Evolutionary conservation across 2,329 filamentous ascomycete genomes (phyloP).

Genomic region (Pseudogymnoascus sp.): DNA sequence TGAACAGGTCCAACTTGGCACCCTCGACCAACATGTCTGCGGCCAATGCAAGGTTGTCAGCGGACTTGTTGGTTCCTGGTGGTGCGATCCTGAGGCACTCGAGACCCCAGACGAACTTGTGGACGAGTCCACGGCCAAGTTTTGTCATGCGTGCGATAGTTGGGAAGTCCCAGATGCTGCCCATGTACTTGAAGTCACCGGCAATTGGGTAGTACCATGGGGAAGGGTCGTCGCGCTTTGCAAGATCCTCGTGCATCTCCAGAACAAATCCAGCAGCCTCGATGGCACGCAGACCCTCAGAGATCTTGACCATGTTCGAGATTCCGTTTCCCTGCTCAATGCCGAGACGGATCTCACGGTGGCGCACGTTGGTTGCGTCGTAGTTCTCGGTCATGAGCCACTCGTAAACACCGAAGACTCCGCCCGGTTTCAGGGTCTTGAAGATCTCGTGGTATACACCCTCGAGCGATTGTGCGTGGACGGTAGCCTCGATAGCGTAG

Average conservation of each 20-base stretch:
- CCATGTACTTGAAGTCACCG: constrained; percentile 77
- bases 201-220: constrained; percentile 95
- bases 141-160: constrained; percentile 87
- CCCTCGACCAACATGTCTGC: constrained; percentile 83
- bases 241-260: constrained; percentile 78
- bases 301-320: constrained; percentile 89
- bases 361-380: constrained; percentile 78
- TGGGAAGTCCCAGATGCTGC: constrained; percentile 69
- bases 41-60: constrained; percentile 74
- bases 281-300: constrained; percentile 75
- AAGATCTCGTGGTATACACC: constrained; percentile 93
- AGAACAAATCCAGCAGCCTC: constrained; percentile 81
- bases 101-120: constrained; percentile 68
- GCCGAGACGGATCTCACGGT: constrained; percentile 83
- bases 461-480: constrained; percentile 83
- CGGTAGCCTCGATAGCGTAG: constrained; percentile 95
- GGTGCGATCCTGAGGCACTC: constrained; percentile 73
- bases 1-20: constrained; percentile 86
- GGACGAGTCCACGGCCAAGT: constrained; percentile 66
- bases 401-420: constrained; percentile 94
- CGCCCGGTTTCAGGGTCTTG: constrained; percentile 91
- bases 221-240: constrained; percentile 63
- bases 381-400: constrained; percentile 98
- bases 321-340: constrained; percentile 97
- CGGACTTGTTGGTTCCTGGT: constrained; percentile 85